Conservation (phyloP, 257 asterid species). For the Przewalskia tangutica region DNA sequence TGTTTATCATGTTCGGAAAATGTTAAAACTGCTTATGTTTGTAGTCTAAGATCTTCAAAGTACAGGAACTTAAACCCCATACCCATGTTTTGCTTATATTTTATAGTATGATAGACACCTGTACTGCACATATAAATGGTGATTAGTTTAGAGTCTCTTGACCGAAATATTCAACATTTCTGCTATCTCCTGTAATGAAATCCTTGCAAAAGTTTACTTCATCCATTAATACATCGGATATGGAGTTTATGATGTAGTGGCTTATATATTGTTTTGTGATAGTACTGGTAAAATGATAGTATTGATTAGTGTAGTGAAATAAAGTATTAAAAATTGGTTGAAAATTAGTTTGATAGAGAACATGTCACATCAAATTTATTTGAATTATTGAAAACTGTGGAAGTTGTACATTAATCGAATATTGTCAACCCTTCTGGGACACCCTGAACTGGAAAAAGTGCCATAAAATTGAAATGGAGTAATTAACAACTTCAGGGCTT, state of each 20-base stretch:
- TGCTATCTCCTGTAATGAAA: not conserved
- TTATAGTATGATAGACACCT: not conserved
- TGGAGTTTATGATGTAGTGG: not conserved
- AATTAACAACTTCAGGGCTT: not conserved
- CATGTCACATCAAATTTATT: not conserved
- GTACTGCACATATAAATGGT: not conserved
- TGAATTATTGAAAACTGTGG: not conserved
- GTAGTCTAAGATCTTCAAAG: not conserved
- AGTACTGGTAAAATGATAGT: not conserved
- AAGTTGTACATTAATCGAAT: not conserved
- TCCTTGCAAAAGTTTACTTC: not conserved
- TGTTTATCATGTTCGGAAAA: not conserved
- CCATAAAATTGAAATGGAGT: not conserved
- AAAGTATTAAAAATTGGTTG: not conserved
- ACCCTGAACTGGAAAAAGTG: not conserved
- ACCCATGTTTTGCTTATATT: not conserved
- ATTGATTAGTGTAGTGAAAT: not conserved
- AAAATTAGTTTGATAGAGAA: not conserved
- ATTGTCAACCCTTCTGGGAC: not conserved
- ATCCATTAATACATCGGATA: not conserved
- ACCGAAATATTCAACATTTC: not conserved
- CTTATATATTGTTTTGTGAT: not conserved
- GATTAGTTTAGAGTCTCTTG: not conserved
- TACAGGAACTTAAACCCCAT: not conserved
- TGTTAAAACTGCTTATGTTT: not conserved